Conservation (phyloP, 805 yeast genomes). For the Ogataea dorogensis region DNA sequence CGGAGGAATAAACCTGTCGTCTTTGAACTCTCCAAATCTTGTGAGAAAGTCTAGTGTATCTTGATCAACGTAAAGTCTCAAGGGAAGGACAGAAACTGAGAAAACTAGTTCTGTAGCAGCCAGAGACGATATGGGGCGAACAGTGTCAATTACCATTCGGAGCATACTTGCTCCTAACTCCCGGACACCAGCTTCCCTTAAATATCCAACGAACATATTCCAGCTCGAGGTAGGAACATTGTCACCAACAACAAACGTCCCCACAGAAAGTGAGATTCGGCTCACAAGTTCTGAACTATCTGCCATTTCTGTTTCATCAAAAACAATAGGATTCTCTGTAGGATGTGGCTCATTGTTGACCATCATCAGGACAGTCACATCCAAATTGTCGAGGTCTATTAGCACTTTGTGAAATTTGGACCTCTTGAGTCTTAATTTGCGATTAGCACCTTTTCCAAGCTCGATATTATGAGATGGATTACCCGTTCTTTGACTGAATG, state of each 20-base stretch:
- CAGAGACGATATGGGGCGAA: conserved; percentile 60
- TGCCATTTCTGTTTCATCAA: conserved; percentile 27
- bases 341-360: conserved; percentile 40
- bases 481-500: conserved; percentile 9
- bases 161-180: conserved; percentile 69
- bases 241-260: conserved; percentile 63
- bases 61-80: conserved; percentile 86
- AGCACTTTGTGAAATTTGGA: conserved; percentile 60
- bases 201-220: conserved; percentile 76
- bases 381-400: conserved; percentile 55
- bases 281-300: conserved; percentile 47
- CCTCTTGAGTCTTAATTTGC: conserved; percentile 59
- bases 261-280: conserved; percentile 46
- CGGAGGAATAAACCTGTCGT: conserved; percentile 58
- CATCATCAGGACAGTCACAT: conserved; percentile 43
- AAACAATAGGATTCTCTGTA: conserved; percentile 21
- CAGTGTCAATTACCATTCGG: conserved; percentile 48
- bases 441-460: conserved; percentile 33
- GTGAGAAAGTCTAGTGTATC: conserved; percentile 84
- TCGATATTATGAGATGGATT: conserved; percentile 28
- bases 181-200: conserved; percentile 67
- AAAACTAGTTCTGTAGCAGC: conserved; percentile 69
- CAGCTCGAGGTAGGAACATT: conserved; percentile 86
- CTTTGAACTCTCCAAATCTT: conserved; percentile 80
- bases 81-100: conserved; percentile 58